Base-by-base conservation (phyloP, 2,329 filamentous ascomycete species). In the Exophiala calicioides region DNA sequence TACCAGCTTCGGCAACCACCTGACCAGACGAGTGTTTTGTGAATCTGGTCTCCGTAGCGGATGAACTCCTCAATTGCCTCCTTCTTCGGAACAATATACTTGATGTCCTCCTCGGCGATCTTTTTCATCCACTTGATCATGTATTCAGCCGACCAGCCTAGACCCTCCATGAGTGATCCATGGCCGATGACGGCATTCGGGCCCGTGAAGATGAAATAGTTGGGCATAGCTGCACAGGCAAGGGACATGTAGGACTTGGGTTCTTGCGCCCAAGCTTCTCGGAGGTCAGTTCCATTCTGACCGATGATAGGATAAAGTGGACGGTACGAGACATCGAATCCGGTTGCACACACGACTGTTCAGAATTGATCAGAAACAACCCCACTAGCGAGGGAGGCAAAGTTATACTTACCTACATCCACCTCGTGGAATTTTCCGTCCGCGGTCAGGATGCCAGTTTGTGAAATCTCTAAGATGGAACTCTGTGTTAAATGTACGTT, bases 301-400 rank as follows among this genome's bases (percentile, higher is more conserved):
- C 72, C 62, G 12, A 64, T 58, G 10, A 71, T 53, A 0, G 62
- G 60, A 40, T 64, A 71, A 4, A 58, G 61, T 1, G 67, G 68
- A 5, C 58, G 47, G 29, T 65, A 62, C 10, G 63, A 65, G 35
- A 67, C 64, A 43, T 70, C 64, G 44, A 70, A 72, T 1, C 69
- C 69, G 4, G 68, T 72, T 4, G 69, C 69, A 50, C 68, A 72
- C 38, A 70, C 44, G 32, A 66, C 60, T 2, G 64, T 33, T n/a
- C n/a, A n/a, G n/a, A n/a, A n/a, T n/a, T n/a, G n/a, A n/a, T n/a
- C n/a, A n/a, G n/a, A n/a, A n/a, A n/a, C n/a, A n/a, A n/a, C n/a
- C n/a, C n/a, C n/a, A n/a, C n/a, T n/a, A n/a, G n/a, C n/a, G n/a
- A n/a, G n/a, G n/a, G n/a, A n/a, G n/a, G n/a, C n/a, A n/a, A n/a